Evolutionary conservation across 2,329 filamentous ascomycete species (phyloP).

Genomic region (Ophiostoma sp.): DNA sequence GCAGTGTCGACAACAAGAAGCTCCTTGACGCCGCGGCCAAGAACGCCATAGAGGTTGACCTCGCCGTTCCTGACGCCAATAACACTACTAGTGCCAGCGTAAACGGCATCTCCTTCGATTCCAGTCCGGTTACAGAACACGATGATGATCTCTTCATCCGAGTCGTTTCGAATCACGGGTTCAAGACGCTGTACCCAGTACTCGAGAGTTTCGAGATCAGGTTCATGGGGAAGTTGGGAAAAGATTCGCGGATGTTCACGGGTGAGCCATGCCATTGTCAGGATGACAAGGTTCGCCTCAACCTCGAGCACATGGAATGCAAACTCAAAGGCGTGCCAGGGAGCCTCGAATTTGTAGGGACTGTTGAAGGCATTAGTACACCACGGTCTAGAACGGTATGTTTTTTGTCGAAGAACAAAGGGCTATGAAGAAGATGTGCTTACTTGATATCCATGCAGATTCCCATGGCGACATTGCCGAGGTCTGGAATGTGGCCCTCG

Average conservation of each 20-base stretch:
- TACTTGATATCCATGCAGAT: constrained; percentile 64
- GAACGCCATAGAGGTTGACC: constrained; percentile 62
- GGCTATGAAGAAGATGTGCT: constrained; percentile 29
- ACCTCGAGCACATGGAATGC: constrained; percentile 52
- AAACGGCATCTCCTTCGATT: constrained; percentile 58
- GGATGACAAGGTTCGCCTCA: constrained; percentile 56
- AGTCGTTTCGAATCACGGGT: constrained; percentile 52
- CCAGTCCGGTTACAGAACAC: constrained; percentile 68
- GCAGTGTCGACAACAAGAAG: constrained; percentile 63
- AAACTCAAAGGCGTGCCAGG: constrained; percentile 47
- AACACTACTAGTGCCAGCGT: constrained; percentile 69
- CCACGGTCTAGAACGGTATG: too few relatives aligned
- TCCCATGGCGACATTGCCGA: constrained; percentile 52
- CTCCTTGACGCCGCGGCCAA: constrained; percentile 65
- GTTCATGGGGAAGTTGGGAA: constrained; percentile 48
- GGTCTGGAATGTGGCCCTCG: constrained; percentile 38
- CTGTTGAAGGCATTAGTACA: constrained; percentile 31
- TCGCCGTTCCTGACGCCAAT: constrained; percentile 60
- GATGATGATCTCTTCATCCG: constrained; percentile 56
- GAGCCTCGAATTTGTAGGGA: constrained; percentile 47
- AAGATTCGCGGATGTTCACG: constrained; percentile 44
- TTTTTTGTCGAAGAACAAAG: neutral
- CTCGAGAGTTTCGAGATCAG: constrained; percentile 65
- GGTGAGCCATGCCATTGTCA: constrained; percentile 77
- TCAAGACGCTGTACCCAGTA: constrained; percentile 72